Evolutionary conservation across 352 stramenopile species (phyloP).

Genomic region (Phytophthora tubulina): DNA sequence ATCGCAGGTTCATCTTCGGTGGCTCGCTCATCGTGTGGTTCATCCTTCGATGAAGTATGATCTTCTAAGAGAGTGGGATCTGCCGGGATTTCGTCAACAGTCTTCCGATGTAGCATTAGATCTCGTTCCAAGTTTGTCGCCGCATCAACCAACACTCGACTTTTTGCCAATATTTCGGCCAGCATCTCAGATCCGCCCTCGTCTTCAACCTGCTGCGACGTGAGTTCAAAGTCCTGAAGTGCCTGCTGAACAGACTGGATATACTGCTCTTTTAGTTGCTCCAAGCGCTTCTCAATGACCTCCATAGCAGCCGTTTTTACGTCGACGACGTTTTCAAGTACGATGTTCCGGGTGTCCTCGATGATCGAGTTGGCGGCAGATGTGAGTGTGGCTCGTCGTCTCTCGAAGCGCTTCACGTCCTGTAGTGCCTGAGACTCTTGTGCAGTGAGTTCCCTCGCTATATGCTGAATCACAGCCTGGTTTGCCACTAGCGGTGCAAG

Average conservation of each 20-base stretch:
- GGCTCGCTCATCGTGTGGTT: background rate
- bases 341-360: slow-evolving; percentile 45
- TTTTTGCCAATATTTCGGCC: slow-evolving; percentile 7
- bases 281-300: slow-evolving; percentile 50
- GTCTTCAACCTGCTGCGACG: slow-evolving; percentile 26
- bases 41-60: background rate
- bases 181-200: slow-evolving; percentile 10
- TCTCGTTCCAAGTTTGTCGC: slow-evolving; percentile 14
- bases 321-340: slow-evolving; percentile 50
- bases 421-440: slow-evolving; percentile 55
- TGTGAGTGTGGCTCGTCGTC: slow-evolving; percentile 47
- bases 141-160: slow-evolving; percentile 17
- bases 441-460: slow-evolving; percentile 35
- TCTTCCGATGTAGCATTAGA: slow-evolving; percentile 2
- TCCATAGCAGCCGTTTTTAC: slow-evolving; percentile 49
- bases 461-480: slow-evolving; percentile 23
- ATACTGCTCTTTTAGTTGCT: slow-evolving; percentile 44
- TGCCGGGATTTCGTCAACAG: background rate
- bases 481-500: slow-evolving; percentile 20
- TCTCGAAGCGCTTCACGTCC: slow-evolving; percentile 61
- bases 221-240: slow-evolving; percentile 48
- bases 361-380: slow-evolving; percentile 52
- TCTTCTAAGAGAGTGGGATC: slow-evolving; percentile 1
- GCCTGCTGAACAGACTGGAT: slow-evolving; percentile 47
- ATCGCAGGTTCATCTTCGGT: background rate